A percentile compares a stretch with the other conserved stretches of the same genome.
phyloP scores from a whole-genome alignment of 2,329 filamentous ascomycete species.

The Ophiostoma australiae region DNA sequence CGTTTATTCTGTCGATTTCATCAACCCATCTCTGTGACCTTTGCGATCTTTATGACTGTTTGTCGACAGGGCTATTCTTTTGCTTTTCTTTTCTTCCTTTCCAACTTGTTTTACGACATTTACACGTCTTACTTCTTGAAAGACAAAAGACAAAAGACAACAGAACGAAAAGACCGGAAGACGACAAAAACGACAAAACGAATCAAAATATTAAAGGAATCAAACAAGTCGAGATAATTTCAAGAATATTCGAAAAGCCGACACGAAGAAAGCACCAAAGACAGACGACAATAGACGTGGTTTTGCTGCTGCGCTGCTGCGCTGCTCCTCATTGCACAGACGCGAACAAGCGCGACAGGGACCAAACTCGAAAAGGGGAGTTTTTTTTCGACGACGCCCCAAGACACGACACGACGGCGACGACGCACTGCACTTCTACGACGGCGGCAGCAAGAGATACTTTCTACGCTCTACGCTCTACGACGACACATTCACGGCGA shows the following conservation, averaged over 20 bases:
- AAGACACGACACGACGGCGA: background rate
- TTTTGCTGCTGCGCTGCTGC: background rate
- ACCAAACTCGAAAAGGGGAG: conserved; percentile 7
- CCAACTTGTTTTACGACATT: too few relatives aligned
- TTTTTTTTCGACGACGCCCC: conserved; percentile 3
- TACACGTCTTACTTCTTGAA: too few relatives aligned
- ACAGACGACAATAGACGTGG: background rate
- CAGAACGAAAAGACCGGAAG: background rate
- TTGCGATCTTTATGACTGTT: too few relatives aligned
- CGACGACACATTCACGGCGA: background rate
- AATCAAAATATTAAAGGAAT: background rate
- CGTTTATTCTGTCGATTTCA: background rate
- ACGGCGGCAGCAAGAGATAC: background rate
- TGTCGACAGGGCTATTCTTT: too few relatives aligned
- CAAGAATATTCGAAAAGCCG: too few relatives aligned
- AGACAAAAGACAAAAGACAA: background rate
- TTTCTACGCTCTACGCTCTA: background rate
- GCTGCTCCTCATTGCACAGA: background rate
- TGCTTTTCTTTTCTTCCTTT: too few relatives aligned
- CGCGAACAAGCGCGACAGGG: conserved; percentile 12
- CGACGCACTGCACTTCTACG: background rate
- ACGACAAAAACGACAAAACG: background rate
- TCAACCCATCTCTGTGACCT: too few relatives aligned
- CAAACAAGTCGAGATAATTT: too few relatives aligned
- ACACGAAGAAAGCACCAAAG: background rate